Percentiles rank a stretch among this genome's conserved stretches.
Conservation (phyloP, 2,329 filamentous ascomycete genomes). For the Aureobasidium sp. region DNA sequence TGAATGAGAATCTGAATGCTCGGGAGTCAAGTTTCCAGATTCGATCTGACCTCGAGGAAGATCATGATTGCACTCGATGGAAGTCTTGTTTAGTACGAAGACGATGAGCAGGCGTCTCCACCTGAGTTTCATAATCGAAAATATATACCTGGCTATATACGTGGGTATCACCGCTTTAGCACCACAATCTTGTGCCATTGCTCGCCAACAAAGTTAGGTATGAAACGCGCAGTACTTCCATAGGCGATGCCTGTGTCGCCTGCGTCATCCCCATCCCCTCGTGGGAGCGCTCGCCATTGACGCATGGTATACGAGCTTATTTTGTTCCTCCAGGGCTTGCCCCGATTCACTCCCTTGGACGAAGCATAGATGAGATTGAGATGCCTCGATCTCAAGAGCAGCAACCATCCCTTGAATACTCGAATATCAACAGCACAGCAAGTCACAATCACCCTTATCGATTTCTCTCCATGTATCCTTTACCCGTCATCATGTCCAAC, state of each 20-base stretch:
- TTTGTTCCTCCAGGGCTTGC: neutral
- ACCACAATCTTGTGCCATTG: neutral
- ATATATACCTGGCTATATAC: no score
- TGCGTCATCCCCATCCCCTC: neutral
- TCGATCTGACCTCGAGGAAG: no score
- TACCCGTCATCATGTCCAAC: neutral
- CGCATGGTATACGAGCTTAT: conserved; percentile 1
- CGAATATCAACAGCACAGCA: neutral
- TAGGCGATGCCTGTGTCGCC: neutral
- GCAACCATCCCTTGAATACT: neutral
- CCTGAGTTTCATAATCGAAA: no score
- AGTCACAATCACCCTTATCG: neutral
- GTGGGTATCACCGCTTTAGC: neutral
- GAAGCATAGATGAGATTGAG: neutral
- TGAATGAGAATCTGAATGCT: neutral
- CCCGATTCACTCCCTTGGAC: neutral
- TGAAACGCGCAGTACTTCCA: neutral
- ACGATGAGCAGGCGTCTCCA: no score
- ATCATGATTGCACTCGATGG: no score
- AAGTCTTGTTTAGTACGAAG: no score
- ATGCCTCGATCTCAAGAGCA: neutral
- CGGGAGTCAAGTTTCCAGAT: neutral
- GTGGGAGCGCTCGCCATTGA: neutral
- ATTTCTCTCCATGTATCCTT: neutral
- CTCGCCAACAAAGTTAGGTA: neutral